These are phyloP conservation scores for Schizosaccharomyces japonicus DNA, from an alignment of 805 yeast genomes.

Conservation along the genomic window DNA sequence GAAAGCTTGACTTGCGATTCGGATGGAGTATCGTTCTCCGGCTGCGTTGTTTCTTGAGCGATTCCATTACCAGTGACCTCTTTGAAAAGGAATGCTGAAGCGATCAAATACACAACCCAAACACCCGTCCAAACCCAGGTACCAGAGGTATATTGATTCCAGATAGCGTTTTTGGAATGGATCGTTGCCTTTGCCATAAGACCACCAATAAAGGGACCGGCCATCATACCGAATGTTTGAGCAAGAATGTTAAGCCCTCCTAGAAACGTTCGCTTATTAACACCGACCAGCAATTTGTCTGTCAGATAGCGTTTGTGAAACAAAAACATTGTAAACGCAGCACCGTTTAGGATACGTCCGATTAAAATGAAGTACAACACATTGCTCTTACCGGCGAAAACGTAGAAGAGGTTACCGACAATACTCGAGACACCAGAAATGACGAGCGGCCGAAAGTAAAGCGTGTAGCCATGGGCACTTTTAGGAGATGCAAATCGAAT, in stretches of 20 bases:
- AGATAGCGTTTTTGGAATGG: neutral
- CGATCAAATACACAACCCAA: neutral
- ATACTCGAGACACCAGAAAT: neutral
- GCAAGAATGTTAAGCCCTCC: neutral
- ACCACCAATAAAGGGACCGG: conserved; percentile 2
- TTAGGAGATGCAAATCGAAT: neutral
- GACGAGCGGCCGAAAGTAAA: neutral
- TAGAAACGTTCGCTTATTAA: neutral
- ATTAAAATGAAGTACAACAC: conserved; percentile 2
- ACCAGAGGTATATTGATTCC: neutral
- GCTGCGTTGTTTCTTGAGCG: too few relatives aligned
- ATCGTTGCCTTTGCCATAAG: neutral
- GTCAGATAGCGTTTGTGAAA: neutral
- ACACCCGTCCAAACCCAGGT: neutral
- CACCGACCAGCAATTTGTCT: neutral
- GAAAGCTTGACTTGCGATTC: too few relatives aligned
- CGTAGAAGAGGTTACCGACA: neutral
- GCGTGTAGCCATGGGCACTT: neutral
- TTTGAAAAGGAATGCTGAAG: neutral
- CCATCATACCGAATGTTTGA: conserved; percentile 1
- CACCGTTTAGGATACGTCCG: conserved; percentile 3
- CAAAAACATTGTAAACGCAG: conserved; percentile 1
- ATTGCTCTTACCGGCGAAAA: neutral
- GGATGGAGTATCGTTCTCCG: too few relatives aligned
- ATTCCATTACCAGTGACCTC: too few relatives aligned